phyloP scores from a whole-genome alignment of 148 eudicot genomes.

The Simmondsia chinensis region DNA sequence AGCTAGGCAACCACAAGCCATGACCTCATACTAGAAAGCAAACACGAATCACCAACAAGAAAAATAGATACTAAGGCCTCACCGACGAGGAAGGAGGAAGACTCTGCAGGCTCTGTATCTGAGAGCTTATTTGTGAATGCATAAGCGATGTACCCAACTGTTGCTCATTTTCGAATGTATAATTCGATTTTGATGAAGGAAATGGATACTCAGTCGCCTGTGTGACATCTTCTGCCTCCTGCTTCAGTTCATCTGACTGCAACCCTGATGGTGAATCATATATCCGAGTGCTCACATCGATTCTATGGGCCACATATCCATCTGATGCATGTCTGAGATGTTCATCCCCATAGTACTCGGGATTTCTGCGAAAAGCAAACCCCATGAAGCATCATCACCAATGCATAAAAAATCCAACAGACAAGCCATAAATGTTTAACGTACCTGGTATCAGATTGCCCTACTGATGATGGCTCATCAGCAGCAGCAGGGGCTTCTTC shows the following conservation, averaged over 20 bases:
- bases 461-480: conserved; percentile 43
- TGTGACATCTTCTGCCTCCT: conserved; percentile 40
- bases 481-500: conserved; percentile 44
- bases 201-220: conserved; percentile 61
- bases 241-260: conserved; percentile 52
- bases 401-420: background rate
- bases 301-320: conserved; percentile 46
- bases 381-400: conserved; percentile 3
- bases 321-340: conserved; percentile 55
- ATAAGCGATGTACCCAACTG: conserved; percentile 46
- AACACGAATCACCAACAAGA: too few relatives aligned
- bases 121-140: conserved; percentile 50
- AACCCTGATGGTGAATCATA: conserved; percentile 61
- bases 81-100: conserved; percentile 71
- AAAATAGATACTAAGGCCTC: too few relatives aligned
- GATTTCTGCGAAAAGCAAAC: conserved; percentile 37
- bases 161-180: conserved; percentile 57
- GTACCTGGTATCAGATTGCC: conserved; percentile 59
- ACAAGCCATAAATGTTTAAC: background rate
- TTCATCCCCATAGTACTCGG: conserved; percentile 73
- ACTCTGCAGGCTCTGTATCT: conserved; percentile 70
- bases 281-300: conserved; percentile 31
- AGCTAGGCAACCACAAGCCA: too few relatives aligned
- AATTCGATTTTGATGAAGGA: conserved; percentile 58
- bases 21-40: too few relatives aligned